Conservation (phyloP, 169 alveolate genomes). For the Plasmodium vivax region DNA sequence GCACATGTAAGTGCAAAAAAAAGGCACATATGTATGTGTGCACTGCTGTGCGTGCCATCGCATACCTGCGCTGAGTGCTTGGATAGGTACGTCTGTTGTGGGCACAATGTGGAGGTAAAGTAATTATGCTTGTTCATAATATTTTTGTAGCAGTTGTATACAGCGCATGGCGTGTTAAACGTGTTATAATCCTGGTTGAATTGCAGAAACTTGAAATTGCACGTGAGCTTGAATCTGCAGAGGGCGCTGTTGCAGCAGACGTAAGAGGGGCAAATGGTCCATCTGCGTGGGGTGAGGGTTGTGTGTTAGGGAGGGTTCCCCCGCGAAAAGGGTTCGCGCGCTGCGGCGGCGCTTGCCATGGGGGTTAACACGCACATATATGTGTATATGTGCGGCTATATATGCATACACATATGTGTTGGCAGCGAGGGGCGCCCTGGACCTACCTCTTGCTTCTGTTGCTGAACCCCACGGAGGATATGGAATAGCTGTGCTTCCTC, state of each 20-base stretch:
- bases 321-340: not conserved
- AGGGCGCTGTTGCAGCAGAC: constrained; percentile 68
- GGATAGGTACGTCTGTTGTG: constrained; percentile 64
- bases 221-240: constrained; percentile 57
- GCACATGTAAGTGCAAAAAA: not conserved
- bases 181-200: constrained; percentile 37
- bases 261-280: constrained; percentile 74
- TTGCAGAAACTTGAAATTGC: constrained; percentile 63
- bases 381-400: not conserved
- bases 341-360: not conserved
- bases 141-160: constrained; percentile 60
- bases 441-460: constrained; percentile 70
- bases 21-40: not conserved
- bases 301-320: not conserved
- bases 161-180: constrained; percentile 56
- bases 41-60: not conserved
- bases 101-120: constrained; percentile 63
- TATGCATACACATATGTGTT: not conserved
- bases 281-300: constrained; percentile 2
- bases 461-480: constrained; percentile 70
- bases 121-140: constrained; percentile 55
- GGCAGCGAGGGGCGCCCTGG: not conserved
- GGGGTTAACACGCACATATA: not conserved
- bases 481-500: constrained; percentile 24
- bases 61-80: constrained; percentile 64